Conservation (phyloP, 352 stramenopile species). For the Phytophthora pini region DNA sequence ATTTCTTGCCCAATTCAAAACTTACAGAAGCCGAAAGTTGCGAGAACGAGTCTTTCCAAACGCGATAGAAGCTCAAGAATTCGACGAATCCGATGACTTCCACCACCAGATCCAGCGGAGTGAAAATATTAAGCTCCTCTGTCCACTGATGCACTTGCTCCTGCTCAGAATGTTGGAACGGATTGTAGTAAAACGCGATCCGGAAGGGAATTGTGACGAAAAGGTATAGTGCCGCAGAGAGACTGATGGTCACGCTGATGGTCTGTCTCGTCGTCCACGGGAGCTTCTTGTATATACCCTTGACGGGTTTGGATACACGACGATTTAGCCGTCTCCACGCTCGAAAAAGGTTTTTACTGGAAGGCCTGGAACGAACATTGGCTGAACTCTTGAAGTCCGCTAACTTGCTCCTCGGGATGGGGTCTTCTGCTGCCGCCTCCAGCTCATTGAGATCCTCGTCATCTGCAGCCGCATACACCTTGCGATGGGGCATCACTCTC, state of each 20-base stretch:
- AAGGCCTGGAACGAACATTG: neutral
- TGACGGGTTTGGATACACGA: neutral
- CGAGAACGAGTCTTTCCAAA: conserved; percentile 34
- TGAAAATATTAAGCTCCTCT: conserved; percentile 25
- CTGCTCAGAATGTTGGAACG: conserved; percentile 13
- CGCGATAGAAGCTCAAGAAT: conserved; percentile 24
- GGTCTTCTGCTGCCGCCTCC: conserved; percentile 7
- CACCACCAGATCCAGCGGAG: conserved; percentile 17
- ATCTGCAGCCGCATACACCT: conserved; percentile 31
- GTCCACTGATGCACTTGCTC: conserved; percentile 18
- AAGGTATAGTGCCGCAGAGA: conserved; percentile 25
- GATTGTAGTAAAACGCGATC: conserved; percentile 36
- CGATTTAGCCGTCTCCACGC: conserved; percentile 16
- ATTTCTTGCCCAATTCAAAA: conserved; percentile 36
- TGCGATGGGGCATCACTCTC: conserved; percentile 24
- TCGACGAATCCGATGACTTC: conserved; percentile 27
- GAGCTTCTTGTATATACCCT: conserved; percentile 21
- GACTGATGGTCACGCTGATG: conserved; percentile 18
- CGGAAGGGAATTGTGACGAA: conserved; percentile 36
- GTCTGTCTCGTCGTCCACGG: conserved; percentile 29
- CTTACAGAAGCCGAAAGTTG: conserved; percentile 27
- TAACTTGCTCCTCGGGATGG: neutral
- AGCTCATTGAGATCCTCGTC: conserved; percentile 12
- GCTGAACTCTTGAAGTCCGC: neutral
- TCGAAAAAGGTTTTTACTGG: conserved; percentile 9